A percentile compares a stretch with the other conserved stretches of the same genome.
Evolutionary conservation across 176 grass and related monocot genomes (phyloP).

Genomic region (Musa troglodytarum): DNA sequence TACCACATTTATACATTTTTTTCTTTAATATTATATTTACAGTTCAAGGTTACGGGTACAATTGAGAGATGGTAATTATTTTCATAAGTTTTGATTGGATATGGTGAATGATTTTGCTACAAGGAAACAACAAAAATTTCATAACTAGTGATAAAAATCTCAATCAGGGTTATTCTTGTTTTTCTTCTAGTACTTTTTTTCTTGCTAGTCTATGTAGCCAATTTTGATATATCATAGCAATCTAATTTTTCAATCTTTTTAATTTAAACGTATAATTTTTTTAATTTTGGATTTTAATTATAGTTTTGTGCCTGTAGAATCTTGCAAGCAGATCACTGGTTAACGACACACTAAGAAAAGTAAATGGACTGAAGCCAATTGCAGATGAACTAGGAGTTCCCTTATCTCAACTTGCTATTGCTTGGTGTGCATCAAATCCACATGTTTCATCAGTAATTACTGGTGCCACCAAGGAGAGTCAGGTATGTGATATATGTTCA

Average conservation of each 20-base stretch:
- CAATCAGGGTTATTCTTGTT: neutral
- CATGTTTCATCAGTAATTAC: constrained; percentile 96
- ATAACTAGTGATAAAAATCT: neutral
- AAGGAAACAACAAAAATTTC: neutral
- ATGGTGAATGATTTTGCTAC: neutral
- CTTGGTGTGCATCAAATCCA: constrained; percentile 94
- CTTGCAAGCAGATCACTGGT: constrained; percentile 76
- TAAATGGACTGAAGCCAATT: constrained; percentile 79
- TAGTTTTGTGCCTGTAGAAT: constrained; percentile 40
- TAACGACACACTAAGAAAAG: constrained; percentile 77
- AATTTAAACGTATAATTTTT: neutral
- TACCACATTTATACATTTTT: too few relatives aligned
- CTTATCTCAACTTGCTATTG: constrained; percentile 75
- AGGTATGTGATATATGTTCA: constrained; percentile 38
- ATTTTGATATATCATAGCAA: neutral
- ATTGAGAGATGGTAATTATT: neutral
- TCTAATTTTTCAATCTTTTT: neutral
- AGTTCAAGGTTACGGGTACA: too few relatives aligned
- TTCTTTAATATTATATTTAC: too few relatives aligned
- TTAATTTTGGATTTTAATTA: neutral
- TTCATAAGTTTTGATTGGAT: neutral
- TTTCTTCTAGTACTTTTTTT: neutral
- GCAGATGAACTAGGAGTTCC: constrained; percentile 71
- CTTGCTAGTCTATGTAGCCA: neutral
- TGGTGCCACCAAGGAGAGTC: constrained; percentile 90